A percentile compares a stretch with the other conserved stretches of the same genome.
Conservation (phyloP, 805 yeast species). For the Kockiozyma suomiensis region DNA sequence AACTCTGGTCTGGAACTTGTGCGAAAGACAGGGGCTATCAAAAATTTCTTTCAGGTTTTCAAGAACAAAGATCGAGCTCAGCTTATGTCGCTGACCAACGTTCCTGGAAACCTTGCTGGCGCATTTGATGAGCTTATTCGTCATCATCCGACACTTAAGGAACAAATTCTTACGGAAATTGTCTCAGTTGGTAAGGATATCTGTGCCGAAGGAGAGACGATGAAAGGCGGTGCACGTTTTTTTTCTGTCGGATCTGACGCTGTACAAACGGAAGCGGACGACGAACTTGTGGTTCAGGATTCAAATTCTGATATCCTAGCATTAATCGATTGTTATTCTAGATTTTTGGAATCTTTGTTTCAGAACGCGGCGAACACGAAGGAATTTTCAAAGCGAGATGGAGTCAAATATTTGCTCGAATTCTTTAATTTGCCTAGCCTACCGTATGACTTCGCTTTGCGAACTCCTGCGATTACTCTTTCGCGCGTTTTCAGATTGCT, state of each 20-base stretch:
- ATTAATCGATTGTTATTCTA: slow-evolving; percentile 28
- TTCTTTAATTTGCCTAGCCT: slow-evolving; percentile 36
- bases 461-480: slow-evolving; percentile 33
- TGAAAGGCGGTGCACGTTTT: slow-evolving; percentile 32
- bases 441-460: slow-evolving; percentile 42
- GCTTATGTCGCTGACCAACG: slow-evolving; percentile 56
- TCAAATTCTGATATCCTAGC: slow-evolving; percentile 27
- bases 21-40: slow-evolving; percentile 45
- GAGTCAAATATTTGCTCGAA: slow-evolving; percentile 34
- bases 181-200: slow-evolving; percentile 18
- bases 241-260: slow-evolving; percentile 27
- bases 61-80: slow-evolving; percentile 54
- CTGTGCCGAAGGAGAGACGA: slow-evolving; percentile 4
- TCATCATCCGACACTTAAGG: slow-evolving; percentile 76
- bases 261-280: slow-evolving; percentile 31
- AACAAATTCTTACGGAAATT: slow-evolving; percentile 54
- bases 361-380: slow-evolving; percentile 39
- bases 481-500: slow-evolving; percentile 23
- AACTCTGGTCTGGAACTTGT: slow-evolving; percentile 68
- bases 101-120: slow-evolving; percentile 60
- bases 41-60: slow-evolving; percentile 55
- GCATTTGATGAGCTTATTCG: slow-evolving; percentile 78
- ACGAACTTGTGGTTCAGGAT: slow-evolving; percentile 23
- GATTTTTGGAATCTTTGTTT: slow-evolving; percentile 40
- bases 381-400: slow-evolving; percentile 39